These are phyloP conservation scores for Neonectria hederae DNA, from an alignment of 2,329 filamentous ascomycete species.

Conservation along the genomic window DNA sequence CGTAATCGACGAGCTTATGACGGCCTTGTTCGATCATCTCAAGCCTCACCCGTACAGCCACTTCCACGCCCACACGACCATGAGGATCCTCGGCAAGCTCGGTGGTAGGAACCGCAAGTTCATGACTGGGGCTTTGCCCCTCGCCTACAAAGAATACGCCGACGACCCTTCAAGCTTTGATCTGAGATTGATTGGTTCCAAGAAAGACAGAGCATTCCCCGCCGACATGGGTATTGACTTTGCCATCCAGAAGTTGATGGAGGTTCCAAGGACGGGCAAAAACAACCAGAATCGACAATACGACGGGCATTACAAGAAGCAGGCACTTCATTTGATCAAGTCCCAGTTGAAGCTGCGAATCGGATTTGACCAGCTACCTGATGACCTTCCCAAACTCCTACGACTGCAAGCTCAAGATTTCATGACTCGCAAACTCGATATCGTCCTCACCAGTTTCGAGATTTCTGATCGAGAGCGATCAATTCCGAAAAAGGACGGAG, in stretches of 20 bases:
- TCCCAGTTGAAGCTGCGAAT: conserved; percentile 91
- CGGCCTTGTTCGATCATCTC: conserved; percentile 93
- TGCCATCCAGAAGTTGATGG: conserved; percentile 87
- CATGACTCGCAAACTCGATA: conserved; percentile 74
- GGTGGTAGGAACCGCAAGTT: conserved; percentile 96
- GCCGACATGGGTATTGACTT: conserved; percentile 86
- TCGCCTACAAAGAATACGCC: conserved; percentile 84
- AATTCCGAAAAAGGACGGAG: conserved; percentile 84
- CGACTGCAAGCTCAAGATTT: conserved; percentile 91
- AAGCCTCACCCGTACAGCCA: conserved; percentile 95
- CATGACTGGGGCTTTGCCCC: conserved; percentile 86
- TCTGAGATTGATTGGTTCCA: conserved; percentile 87
- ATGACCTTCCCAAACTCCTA: conserved; percentile 86
- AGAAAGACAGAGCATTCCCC: conserved; percentile 88
- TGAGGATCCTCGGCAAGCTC: conserved; percentile 95
- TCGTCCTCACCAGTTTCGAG: conserved; percentile 75
- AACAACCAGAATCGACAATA: conserved; percentile 65
- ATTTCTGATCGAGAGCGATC: conserved; percentile 83
- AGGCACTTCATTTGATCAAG: conserved; percentile 88
- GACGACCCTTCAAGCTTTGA: conserved; percentile 92
- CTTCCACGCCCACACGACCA: conserved; percentile 96
- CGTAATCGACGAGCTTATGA: conserved; percentile 98
- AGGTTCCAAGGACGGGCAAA: conserved; percentile 73
- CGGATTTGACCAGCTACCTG: conserved; percentile 85
- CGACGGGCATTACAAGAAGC: conserved; percentile 90